Percentiles rank a stretch among this genome's conserved stretches.
Evolutionary conservation across 2,329 filamentous ascomycete species (phyloP).

Genomic region (Plenodomus lindquistii): DNA sequence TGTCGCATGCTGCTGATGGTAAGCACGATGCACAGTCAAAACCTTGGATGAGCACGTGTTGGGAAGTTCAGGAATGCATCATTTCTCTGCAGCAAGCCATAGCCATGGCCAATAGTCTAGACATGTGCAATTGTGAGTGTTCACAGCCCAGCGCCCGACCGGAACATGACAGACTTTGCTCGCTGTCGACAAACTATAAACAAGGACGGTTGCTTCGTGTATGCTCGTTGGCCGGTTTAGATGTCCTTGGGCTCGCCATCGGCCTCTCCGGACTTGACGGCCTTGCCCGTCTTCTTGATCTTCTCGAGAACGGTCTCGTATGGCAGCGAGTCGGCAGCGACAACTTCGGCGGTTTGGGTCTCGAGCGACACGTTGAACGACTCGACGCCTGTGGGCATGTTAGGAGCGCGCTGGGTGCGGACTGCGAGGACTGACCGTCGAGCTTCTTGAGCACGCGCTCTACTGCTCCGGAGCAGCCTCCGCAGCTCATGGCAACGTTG

Average conservation of each 20-base stretch:
- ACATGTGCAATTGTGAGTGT: neutral
- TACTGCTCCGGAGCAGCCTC: conserved; percentile 93
- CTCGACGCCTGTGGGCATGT: conserved; percentile 70
- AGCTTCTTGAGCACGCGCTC: conserved; percentile 91
- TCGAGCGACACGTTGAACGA: conserved; percentile 87
- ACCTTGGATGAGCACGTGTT: neutral
- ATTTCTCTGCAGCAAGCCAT: neutral
- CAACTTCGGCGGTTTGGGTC: conserved; percentile 77
- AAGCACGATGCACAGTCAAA: no score
- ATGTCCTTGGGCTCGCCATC: conserved; percentile 58
- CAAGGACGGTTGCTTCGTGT: neutral
- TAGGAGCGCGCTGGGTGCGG: conserved; percentile 5
- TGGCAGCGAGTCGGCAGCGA: conserved; percentile 68
- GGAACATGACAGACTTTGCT: conserved; percentile 4
- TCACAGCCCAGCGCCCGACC: no score
- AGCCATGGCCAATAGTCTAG: neutral
- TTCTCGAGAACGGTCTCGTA: conserved; percentile 84
- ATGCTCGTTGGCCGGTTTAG: conserved; percentile 12
- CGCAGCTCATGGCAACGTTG: conserved; percentile 90
- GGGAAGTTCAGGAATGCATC: neutral
- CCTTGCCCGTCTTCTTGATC: conserved; percentile 95
- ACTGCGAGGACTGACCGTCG: conserved; percentile 64
- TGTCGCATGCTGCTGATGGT: no score
- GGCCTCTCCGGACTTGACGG: conserved; percentile 75
- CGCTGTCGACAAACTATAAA: conserved; percentile 18